Evolutionary conservation across 1,284 basidiomycete species (phyloP), one percentile per base, ranked within the genome.

Genomic region (Malassezia equina): DNA sequence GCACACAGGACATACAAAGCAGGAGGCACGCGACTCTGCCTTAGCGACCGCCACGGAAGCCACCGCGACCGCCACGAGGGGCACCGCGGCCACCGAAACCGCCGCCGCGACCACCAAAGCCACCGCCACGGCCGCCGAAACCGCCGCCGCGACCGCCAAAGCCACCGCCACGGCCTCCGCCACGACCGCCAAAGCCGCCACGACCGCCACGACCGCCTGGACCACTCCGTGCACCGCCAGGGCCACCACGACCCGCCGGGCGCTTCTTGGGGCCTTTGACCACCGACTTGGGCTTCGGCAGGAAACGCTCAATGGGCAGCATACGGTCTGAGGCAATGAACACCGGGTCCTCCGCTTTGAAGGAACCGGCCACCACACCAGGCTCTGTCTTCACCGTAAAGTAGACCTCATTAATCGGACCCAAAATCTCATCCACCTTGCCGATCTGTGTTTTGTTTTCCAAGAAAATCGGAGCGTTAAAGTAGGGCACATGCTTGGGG

Each of bases 381-480:
- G 88, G 84, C 40, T 86, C 84, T 86, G 96, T 95, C 79, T 98
- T 98, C 65, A 99, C 81, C 4, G 91, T 95, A 73, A 99, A 98
- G 78, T 84, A 96, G 55, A 98, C 90, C 76, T 98, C 90, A 76
- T 98, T 99, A 76, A 99, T 93, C 9, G 94, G 94, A 0, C 90
- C 90, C 15, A 95, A 81, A 62, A 95, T 94, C 76, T 95, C 90
- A 77, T 95, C 90, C 33, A 95, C 86, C 77, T 91, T 93, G 62
- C 90, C 90, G 62, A 95, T 89, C 60, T 83, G 82, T 8, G 90
- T 90, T 79, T 96, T 99, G 79, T 98, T 98, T 79, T 90, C 85
- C 48, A 99, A 82, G 77, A 95, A 99, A 75, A 99, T 94, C 51
- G 94, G 93, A 0, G 94, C 93, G 76, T 99, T 99, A 81, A 99